These are phyloP conservation scores for Calocybe gangraenosa DNA, from an alignment of 768 basidiomycete genomes.

Conservation along the genomic window DNA sequence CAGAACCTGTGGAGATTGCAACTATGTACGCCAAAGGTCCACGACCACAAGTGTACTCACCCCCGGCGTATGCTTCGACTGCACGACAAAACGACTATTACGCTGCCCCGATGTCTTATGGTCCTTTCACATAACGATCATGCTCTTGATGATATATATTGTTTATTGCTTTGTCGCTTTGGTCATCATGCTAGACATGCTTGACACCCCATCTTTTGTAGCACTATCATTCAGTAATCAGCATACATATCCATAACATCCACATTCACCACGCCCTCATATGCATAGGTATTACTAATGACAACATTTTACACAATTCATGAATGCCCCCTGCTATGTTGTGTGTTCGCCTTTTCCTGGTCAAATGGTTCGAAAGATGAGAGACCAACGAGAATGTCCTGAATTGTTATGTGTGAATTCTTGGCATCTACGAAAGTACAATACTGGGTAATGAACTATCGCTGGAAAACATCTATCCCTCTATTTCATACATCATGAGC, in stretches of 20 bases:
- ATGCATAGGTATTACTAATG: conserved; percentile 10
- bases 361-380: too few relatives aligned
- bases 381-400: too few relatives aligned
- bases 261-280: not conserved
- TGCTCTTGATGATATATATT: not conserved
- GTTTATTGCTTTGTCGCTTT: conserved; percentile 6
- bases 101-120: conserved; percentile 14
- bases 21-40: conserved; percentile 49
- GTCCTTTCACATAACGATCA: conserved; percentile 1
- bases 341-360: too few relatives aligned
- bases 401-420: too few relatives aligned
- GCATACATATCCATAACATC: conserved; percentile 9
- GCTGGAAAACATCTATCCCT: too few relatives aligned
- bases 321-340: too few relatives aligned
- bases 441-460: too few relatives aligned
- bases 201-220: conserved; percentile 9
- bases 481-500: conserved; percentile 34
- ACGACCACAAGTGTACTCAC: conserved; percentile 44
- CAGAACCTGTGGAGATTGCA: conserved; percentile 49
- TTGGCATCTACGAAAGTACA: too few relatives aligned
- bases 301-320: too few relatives aligned
- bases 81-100: conserved; percentile 27
- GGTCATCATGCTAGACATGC: conserved; percentile 17
- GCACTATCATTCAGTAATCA: conserved; percentile 10
- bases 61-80: conserved; percentile 41